These are phyloP conservation scores for Termitomyces sp. DNA, from an alignment of 768 basidiomycete species.

Conservation along the genomic window DNA sequence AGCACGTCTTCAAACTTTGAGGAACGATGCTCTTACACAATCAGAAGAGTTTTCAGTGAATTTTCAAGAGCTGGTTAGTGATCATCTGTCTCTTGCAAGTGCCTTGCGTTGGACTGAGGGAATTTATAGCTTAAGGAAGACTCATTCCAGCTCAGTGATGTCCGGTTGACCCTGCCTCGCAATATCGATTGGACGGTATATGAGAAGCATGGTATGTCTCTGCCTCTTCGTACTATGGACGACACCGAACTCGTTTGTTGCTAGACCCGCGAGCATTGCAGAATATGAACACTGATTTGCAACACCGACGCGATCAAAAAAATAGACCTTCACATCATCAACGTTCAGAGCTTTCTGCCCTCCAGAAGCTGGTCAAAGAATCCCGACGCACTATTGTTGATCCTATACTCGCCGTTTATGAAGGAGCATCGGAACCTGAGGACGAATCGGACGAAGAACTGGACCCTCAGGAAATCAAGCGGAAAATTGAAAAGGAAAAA, in stretches of 20 bases:
- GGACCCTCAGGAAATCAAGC: conserved; percentile 36
- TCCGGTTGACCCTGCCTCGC: conserved; percentile 37
- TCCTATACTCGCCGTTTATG: conserved; percentile 34
- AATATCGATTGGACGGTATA: conserved; percentile 63
- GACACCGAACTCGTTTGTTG: neutral
- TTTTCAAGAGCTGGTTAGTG: conserved; percentile 29
- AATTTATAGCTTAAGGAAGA: conserved; percentile 7
- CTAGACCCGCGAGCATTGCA: conserved; percentile 54
- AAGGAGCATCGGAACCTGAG: conserved; percentile 29
- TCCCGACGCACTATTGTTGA: conserved; percentile 48
- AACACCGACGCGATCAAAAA: conserved; percentile 27
- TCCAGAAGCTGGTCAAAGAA: conserved; percentile 18
- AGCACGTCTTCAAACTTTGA: conserved; percentile 44
- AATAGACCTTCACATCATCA: conserved; percentile 8
- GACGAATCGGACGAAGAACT: conserved; percentile 30
- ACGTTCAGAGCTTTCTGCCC: conserved; percentile 14
- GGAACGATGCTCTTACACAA: conserved; percentile 28
- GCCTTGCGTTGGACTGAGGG: neutral
- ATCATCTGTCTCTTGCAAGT: neutral
- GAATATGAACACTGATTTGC: conserved; percentile 34
- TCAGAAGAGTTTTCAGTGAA: conserved; percentile 28
- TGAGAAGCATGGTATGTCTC: conserved; percentile 44
- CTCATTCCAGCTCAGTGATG: conserved; percentile 37
- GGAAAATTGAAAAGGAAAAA: conserved; percentile 45
- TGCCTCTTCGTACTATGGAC: neutral